phyloP scores from a whole-genome alignment of 257 asterid genomes.

The Solanum acaule region DNA sequence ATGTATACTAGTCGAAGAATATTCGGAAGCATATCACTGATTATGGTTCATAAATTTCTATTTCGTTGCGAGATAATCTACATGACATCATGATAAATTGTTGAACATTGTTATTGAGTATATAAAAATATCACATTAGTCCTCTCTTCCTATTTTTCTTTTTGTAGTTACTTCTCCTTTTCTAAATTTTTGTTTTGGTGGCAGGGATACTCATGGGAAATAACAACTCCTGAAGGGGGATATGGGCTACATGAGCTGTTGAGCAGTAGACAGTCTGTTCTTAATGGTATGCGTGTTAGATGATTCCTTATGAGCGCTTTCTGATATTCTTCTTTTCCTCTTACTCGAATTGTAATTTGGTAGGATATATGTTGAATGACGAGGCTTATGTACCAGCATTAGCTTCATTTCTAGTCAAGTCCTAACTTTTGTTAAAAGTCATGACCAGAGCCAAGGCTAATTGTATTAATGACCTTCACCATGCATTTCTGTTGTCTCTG shows the following conservation, averaged over 20 bases:
- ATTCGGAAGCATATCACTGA: background rate
- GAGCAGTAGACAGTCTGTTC: conserved; percentile 53
- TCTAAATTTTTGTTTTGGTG: conserved; percentile 10
- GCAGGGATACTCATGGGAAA: conserved; percentile 96
- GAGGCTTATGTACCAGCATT: background rate
- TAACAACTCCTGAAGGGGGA: conserved; percentile 96
- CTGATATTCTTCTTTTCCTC: background rate
- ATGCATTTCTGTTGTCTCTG: background rate
- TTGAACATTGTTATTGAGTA: background rate
- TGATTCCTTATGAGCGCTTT: background rate
- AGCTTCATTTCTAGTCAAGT: background rate
- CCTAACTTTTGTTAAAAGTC: background rate
- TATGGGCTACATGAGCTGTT: conserved; percentile 71
- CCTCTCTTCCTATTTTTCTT: background rate
- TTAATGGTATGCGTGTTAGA: conserved; percentile 40
- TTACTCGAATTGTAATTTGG: background rate
- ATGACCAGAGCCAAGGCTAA: background rate
- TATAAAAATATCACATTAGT: background rate
- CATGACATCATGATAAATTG: background rate
- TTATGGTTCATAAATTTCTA: background rate
- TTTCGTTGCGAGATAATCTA: background rate
- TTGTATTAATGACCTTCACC: background rate
- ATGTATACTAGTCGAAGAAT: background rate
- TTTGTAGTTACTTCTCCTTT: background rate
- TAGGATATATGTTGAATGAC: background rate